Conservation (phyloP, 257 asterid species). For the Nicotiana benthamiana region DNA sequence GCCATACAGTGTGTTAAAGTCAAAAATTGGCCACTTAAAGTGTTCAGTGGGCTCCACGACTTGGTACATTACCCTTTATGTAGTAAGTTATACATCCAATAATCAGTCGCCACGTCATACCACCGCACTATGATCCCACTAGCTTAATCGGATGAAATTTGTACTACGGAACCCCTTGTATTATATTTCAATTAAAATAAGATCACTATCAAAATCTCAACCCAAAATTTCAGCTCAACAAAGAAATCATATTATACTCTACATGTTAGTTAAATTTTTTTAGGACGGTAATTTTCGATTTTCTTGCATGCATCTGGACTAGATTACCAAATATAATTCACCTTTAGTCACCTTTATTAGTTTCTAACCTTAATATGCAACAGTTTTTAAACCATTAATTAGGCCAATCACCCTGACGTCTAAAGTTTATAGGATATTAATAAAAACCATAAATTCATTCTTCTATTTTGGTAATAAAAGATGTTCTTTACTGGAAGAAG, state of each 20-base stretch:
- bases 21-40: slow-evolving; percentile 1
- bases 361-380: background rate
- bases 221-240: background rate
- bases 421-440: no score
- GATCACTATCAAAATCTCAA: background rate
- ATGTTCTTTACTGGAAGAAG: background rate
- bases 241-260: background rate
- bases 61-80: slow-evolving; percentile 7
- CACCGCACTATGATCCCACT: slow-evolving; percentile 12
- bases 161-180: background rate
- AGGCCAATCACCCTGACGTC: no score
- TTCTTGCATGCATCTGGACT: background rate
- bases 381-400: no score
- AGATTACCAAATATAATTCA: background rate
- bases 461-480: background rate
- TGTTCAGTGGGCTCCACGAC: slow-evolving; percentile 27
- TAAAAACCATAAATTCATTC: background rate
- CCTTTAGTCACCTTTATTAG: background rate
- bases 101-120: slow-evolving; percentile 17
- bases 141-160: background rate
- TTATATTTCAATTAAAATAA: background rate
- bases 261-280: background rate
- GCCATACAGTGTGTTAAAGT: background rate
- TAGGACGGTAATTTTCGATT: background rate
- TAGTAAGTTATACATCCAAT: slow-evolving; percentile 13